These are phyloP conservation scores for Macadamia tetraphylla DNA, from an alignment of 164 flowering plant species.

Conservation along the genomic window DNA sequence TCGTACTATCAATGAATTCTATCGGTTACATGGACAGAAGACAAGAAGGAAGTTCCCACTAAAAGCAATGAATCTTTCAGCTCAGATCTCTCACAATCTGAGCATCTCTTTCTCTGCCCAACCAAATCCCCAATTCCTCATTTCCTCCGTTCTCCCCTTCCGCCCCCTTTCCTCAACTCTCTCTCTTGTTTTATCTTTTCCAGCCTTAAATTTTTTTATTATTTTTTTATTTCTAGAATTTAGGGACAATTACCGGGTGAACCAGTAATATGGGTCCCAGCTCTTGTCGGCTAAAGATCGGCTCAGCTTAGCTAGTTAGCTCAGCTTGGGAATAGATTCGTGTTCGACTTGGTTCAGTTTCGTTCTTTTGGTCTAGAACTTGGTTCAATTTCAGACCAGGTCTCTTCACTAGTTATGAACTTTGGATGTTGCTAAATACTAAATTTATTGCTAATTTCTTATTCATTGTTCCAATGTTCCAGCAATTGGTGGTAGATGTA, in stretches of 20 bases:
- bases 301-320: no score
- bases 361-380: no score
- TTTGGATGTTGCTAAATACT: no score
- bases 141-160: not conserved
- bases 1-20: not conserved
- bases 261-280: slow-evolving; percentile 19
- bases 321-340: no score
- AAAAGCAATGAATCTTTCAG: not conserved
- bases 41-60: not conserved
- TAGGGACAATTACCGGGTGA: slow-evolving; percentile 17
- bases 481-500: no score
- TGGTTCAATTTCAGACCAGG: no score
- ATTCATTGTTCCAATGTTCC: no score
- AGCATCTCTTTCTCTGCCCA: slow-evolving; percentile 1
- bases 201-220: not conserved
- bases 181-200: slow-evolving; percentile 1
- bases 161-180: not conserved
- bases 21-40: not conserved
- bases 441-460: no score
- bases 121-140: slow-evolving; percentile 2
- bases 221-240: not conserved
- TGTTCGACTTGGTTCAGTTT: no score
- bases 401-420: no score
- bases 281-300: not conserved
- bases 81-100: not conserved